Percentiles rank a stretch among this genome's conserved stretches.
phyloP scores from a whole-genome alignment of 2,329 filamentous ascomycete genomes.

The Pyrenophora tritici-repentis region DNA sequence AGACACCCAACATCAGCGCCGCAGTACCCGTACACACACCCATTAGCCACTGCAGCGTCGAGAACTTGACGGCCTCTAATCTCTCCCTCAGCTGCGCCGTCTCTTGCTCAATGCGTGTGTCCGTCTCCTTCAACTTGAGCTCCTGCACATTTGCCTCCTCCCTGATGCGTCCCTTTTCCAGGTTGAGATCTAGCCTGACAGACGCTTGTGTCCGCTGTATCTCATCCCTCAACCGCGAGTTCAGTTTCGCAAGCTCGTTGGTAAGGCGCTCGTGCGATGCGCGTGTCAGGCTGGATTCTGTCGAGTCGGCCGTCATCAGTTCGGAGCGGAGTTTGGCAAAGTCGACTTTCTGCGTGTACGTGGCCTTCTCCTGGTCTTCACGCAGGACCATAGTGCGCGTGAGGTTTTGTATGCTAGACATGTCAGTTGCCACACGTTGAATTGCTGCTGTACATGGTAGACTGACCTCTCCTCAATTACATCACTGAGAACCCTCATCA shows the following conservation, averaged over 20 bases:
- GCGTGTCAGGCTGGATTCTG: slow-evolving; percentile 85
- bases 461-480: slow-evolving; percentile 89
- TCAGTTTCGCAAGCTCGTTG: slow-evolving; percentile 94
- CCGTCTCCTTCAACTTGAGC: slow-evolving; percentile 97
- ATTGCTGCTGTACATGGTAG: neutral
- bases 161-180: slow-evolving; percentile 94
- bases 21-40: slow-evolving; percentile 70
- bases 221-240: slow-evolving; percentile 86
- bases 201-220: slow-evolving; percentile 92
- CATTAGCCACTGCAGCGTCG: slow-evolving; percentile 97
- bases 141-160: slow-evolving; percentile 97
- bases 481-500: slow-evolving; percentile 97
- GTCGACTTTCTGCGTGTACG: slow-evolving; percentile 87
- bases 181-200: slow-evolving; percentile 87
- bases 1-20: slow-evolving; percentile 69
- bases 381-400: slow-evolving; percentile 97
- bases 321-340: slow-evolving; percentile 97
- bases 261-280: slow-evolving; percentile 89
- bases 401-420: slow-evolving; percentile 85
- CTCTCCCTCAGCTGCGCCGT: slow-evolving; percentile 84
- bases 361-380: slow-evolving; percentile 84
- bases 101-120: slow-evolving; percentile 98
- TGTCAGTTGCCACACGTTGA: neutral
- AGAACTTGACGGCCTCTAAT: slow-evolving; percentile 96
- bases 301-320: slow-evolving; percentile 87